A percentile compares a stretch with the other conserved stretches of the same genome.
Evolutionary conservation across 1,284 basidiomycete genomes (phyloP).

Genomic region (Thelephora terrestris): DNA sequence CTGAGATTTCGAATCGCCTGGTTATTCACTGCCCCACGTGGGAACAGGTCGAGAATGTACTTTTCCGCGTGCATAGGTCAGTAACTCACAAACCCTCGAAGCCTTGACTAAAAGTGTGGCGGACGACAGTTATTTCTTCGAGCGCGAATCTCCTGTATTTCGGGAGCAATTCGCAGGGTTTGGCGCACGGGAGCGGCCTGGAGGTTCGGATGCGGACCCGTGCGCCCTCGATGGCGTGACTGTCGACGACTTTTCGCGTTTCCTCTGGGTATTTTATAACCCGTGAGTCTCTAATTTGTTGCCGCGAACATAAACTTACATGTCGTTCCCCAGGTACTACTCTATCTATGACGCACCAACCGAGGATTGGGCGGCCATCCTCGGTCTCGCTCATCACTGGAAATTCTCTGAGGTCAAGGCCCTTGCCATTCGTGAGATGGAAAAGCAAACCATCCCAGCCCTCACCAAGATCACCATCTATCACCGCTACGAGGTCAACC

Average conservation of each 20-base stretch:
- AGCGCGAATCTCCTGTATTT: constrained; percentile 50
- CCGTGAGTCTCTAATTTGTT: constrained; percentile 25
- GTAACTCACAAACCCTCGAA: no score
- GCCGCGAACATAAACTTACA: no score
- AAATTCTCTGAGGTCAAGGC: constrained; percentile 46
- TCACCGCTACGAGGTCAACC: constrained; percentile 41
- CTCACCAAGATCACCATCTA: constrained; percentile 52
- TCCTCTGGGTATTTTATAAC: constrained; percentile 65
- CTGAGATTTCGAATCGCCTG: no score
- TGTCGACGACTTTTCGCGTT: constrained; percentile 40
- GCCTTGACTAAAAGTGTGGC: no score
- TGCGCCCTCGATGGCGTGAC: constrained; percentile 41
- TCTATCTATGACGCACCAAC: constrained; percentile 46
- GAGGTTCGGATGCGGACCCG: constrained; percentile 36
- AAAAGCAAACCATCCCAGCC: constrained; percentile 46
- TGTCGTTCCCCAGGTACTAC: constrained; percentile 30
- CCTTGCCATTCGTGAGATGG: constrained; percentile 51
- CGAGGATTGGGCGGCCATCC: constrained; percentile 48
- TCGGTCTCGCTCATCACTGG: constrained; percentile 51
- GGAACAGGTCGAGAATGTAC: constrained; percentile 32
- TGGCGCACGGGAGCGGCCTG: constrained; percentile 34
- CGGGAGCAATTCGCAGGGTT: constrained; percentile 32
- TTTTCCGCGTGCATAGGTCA: constrained; percentile 45
- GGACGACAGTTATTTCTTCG: constrained; percentile 38
- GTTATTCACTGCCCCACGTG: not conserved